Conservation (phyloP, 805 yeast species). For the Nakazawaea wyomingensis region DNA sequence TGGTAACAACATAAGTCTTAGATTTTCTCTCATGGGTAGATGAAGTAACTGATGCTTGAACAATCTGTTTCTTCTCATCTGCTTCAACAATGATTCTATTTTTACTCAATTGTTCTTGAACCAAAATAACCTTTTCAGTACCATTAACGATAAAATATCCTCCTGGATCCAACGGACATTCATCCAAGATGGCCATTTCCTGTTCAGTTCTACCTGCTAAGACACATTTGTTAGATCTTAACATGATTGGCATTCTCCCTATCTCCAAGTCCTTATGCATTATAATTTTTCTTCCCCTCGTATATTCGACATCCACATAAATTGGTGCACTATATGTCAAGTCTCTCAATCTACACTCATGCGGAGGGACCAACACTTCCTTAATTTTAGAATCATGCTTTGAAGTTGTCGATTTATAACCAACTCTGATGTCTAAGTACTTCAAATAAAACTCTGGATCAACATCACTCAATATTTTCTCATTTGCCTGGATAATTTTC, state of each 20-base stretch:
- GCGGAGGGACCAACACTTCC: conserved; percentile 77
- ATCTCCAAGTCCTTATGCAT: conserved; percentile 87
- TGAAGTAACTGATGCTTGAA: conserved; percentile 96
- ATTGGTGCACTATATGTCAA: conserved; percentile 94
- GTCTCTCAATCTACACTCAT: conserved; percentile 92
- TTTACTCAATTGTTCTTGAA: conserved; percentile 94
- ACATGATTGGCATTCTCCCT: conserved; percentile 99
- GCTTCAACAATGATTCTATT: conserved; percentile 98
- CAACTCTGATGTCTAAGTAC: conserved; percentile 89
- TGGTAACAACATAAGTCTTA: conserved; percentile 91
- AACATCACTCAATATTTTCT: conserved; percentile 83
- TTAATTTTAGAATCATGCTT: conserved; percentile 34
- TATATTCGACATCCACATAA: conserved; percentile 94
- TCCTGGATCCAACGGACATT: conserved; percentile 98
- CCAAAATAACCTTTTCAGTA: conserved; percentile 93
- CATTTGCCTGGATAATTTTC: conserved; percentile 89
- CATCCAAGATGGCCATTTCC: conserved; percentile 84
- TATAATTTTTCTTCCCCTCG: conserved; percentile 89
- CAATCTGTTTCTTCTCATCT: conserved; percentile 88
- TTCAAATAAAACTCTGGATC: conserved; percentile 95
- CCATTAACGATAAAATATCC: conserved; percentile 98
- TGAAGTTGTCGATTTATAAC: conserved; percentile 58
- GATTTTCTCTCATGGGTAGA: conserved; percentile 98
- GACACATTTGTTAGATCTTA: conserved; percentile 88
- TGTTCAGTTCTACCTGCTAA: conserved; percentile 71